Evolutionary conservation across 208 protist species (phyloP).

Genomic region (Herpetomonas muscarum): DNA sequence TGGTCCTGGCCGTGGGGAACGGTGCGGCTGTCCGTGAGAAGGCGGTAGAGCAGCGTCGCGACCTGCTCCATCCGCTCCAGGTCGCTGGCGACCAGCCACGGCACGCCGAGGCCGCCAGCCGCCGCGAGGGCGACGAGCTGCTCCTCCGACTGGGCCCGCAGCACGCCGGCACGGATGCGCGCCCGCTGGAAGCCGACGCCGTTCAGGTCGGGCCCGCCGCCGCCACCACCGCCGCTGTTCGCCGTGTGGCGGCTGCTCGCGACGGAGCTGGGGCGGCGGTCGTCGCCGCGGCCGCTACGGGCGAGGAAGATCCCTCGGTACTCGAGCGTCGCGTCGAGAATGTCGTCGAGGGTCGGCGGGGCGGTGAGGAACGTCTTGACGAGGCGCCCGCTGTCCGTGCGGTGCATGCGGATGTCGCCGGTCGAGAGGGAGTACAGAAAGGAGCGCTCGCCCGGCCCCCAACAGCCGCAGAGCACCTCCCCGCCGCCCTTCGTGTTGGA

Average conservation of each 20-base stretch:
- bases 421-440: conserved; percentile 66
- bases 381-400: conserved; percentile 59
- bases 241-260: neutral
- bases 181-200: no score
- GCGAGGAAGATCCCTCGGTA: conserved; percentile 45
- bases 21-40: conserved; percentile 26
- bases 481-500: conserved; percentile 13
- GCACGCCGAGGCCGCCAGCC: neutral
- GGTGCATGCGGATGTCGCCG: conserved; percentile 73
- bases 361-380: conserved; percentile 71
- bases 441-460: conserved; percentile 45
- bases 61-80: conserved; percentile 35
- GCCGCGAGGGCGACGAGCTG: conserved; percentile 1
- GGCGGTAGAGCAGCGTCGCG: conserved; percentile 46
- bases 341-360: conserved; percentile 50
- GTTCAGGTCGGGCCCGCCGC: no score
- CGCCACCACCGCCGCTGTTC: no score
- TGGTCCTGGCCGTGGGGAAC: no score
- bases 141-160: no score
- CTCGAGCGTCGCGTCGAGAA: conserved; percentile 52
- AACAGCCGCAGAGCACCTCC: conserved; percentile 58
- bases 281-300: neutral
- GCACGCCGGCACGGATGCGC: no score
- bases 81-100: conserved; percentile 8
- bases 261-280: conserved; percentile 1